phyloP scores from a whole-genome alignment of 2,329 filamentous ascomycete species.

The Xylariaceae sp. region DNA sequence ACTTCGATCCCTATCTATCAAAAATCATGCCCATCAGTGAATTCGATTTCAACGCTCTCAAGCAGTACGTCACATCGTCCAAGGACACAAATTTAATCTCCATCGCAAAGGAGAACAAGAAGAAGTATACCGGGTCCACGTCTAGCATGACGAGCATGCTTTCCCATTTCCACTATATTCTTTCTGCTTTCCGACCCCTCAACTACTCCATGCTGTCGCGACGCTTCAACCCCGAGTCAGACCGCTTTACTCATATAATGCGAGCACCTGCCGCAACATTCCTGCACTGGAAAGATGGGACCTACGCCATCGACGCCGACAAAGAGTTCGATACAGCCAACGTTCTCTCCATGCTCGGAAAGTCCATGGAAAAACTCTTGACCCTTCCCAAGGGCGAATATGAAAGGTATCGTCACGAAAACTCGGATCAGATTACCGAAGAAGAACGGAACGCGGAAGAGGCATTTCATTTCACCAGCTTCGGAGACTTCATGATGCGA shows the following conservation, averaged over 20 bases:
- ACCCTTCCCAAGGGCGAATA: slow-evolving; percentile 80
- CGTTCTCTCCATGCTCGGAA: slow-evolving; percentile 86
- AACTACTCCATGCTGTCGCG: slow-evolving; percentile 66
- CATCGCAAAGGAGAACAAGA: slow-evolving; percentile 63
- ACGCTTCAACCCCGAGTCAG: slow-evolving; percentile 59
- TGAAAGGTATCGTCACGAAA: slow-evolving; percentile 74
- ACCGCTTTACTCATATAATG: slow-evolving; percentile 68
- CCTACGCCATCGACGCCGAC: slow-evolving; percentile 93
- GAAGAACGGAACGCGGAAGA: slow-evolving; percentile 71
- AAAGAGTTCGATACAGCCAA: slow-evolving; percentile 86
- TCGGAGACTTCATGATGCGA: slow-evolving; percentile 87
- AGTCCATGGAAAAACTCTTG: slow-evolving; percentile 94
- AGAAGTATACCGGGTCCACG: slow-evolving; percentile 89
- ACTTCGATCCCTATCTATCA: slow-evolving; percentile 93
- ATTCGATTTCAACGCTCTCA: slow-evolving; percentile 87
- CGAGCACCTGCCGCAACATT: slow-evolving; percentile 78
- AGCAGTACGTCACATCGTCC: slow-evolving; percentile 88
- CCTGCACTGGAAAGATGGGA: slow-evolving; percentile 75
- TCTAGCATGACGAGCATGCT: slow-evolving; percentile 92
- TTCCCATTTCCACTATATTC: slow-evolving; percentile 86
- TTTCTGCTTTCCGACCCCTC: slow-evolving; percentile 78
- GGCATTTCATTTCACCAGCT: slow-evolving; percentile 81
- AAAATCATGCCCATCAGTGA: slow-evolving; percentile 90
- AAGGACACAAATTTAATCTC: slow-evolving; percentile 70
- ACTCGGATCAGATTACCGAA: slow-evolving; percentile 66